Conservation (phyloP, 805 yeast species). For the Schizosaccharomyces lindneri region DNA sequence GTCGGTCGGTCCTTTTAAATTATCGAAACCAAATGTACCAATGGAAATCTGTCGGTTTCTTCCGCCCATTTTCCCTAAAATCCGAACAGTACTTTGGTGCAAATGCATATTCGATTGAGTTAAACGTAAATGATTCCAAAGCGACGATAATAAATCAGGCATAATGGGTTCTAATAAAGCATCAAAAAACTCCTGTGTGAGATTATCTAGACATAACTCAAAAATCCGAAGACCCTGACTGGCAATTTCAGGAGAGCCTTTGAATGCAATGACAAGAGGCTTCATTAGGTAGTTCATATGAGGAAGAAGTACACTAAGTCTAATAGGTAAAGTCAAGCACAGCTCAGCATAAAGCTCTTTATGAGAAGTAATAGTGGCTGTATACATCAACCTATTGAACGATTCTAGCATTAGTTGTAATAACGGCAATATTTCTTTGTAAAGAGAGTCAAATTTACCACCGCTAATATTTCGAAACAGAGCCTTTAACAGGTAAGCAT, state of each 20-base stretch:
- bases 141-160: slow-evolving; percentile 75
- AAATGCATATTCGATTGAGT: slow-evolving; percentile 87
- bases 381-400: slow-evolving; percentile 54
- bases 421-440: slow-evolving; percentile 79
- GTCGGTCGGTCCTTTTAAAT: background rate
- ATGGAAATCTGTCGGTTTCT: slow-evolving; percentile 67
- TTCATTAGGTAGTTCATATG: slow-evolving; percentile 69
- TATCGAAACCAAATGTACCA: slow-evolving; percentile 43
- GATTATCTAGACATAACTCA: slow-evolving; percentile 83
- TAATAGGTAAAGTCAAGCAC: slow-evolving; percentile 85
- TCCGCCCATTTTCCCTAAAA: slow-evolving; percentile 88
- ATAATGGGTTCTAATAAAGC: slow-evolving; percentile 92
- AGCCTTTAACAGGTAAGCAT: slow-evolving; percentile 67
- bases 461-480: slow-evolving; percentile 88
- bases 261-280: slow-evolving; percentile 74
- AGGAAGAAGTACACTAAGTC: slow-evolving; percentile 81
- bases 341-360: slow-evolving; percentile 84
- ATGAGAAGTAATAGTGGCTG: slow-evolving; percentile 71
- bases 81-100: slow-evolving; percentile 79
- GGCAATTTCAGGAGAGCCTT: slow-evolving; percentile 74
- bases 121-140: slow-evolving; percentile 78
- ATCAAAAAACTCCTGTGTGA: slow-evolving; percentile 89
- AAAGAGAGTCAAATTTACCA: slow-evolving; percentile 77
- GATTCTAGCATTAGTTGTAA: slow-evolving; percentile 69
- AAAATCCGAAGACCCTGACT: slow-evolving; percentile 86